phyloP scores from a whole-genome alignment of 129 eudicot species.

The Pseudognaphalium luteoalbum region DNA sequence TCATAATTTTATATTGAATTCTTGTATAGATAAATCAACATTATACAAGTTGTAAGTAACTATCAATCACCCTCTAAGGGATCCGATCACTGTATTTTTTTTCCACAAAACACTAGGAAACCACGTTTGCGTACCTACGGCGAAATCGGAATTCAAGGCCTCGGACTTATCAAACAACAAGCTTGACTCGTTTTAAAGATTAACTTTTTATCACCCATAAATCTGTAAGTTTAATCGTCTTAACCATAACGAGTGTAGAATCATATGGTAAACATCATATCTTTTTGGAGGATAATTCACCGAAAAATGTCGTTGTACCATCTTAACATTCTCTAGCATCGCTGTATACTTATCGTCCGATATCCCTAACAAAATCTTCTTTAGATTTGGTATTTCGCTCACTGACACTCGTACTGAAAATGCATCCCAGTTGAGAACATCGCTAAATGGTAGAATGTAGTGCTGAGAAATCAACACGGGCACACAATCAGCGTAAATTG shows the following conservation, averaged over 20 bases:
- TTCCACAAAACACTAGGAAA: not conserved
- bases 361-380: slow-evolving; percentile 49
- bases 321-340: slow-evolving; percentile 55
- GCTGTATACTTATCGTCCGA: slow-evolving; percentile 42
- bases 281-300: slow-evolving; percentile 76
- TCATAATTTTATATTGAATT: not conserved
- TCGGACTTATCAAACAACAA: too few relatives aligned
- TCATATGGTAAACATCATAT: slow-evolving; percentile 83
- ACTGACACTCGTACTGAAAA: slow-evolving; percentile 61
- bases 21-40: slow-evolving; percentile 20
- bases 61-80: slow-evolving; percentile 2
- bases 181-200: not conserved
- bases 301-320: slow-evolving; percentile 63
- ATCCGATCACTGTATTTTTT: not conserved
- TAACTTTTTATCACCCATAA: slow-evolving; percentile 29
- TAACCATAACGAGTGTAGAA: slow-evolving; percentile 75
- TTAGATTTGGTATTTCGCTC: slow-evolving; percentile 57
- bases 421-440: slow-evolving; percentile 74
- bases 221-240: slow-evolving; percentile 66
- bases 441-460: slow-evolving; percentile 67
- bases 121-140: not conserved
- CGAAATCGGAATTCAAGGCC: too few relatives aligned
- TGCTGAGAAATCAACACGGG: slow-evolving; percentile 69
- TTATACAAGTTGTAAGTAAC: slow-evolving; percentile 16
- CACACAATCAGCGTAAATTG: slow-evolving; percentile 75